Base-by-base conservation (phyloP, 192 early-diverging fungal species). In the Coemansia sp. region DNA sequence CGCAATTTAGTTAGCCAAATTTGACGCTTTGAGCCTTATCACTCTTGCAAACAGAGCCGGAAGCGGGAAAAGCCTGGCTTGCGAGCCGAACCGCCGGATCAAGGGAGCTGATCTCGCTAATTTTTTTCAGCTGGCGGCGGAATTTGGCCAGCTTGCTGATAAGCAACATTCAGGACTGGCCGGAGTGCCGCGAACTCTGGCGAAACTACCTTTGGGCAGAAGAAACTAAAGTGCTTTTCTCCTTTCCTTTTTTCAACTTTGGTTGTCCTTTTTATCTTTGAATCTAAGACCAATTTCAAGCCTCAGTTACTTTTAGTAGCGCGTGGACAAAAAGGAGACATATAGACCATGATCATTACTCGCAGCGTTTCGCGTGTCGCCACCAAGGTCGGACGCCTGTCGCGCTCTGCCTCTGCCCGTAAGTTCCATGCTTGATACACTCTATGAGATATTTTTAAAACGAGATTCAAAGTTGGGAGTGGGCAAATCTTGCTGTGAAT, bases 351-450 rank as follows among this genome's bases (percentile, higher is more conserved):
- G 74, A 71, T 77, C 55, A 54, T 77, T 56, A 64, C 69, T 47
- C 74, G 74, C 68, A 68, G 48, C 53, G 69, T 71, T 38, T 71
- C 69, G 66, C 74, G 74, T 52, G 68, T 71, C 25, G 66, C 69
- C 49, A 54, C 5, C 64, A 71, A 77, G 74, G 74, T 69, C 56
- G 63, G 58, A 55, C 68, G 74, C 57, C 52, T 77, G 52, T 54
- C 52, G 28, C 44, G 49, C 23, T 56, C 65, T 44, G 51, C 66
- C 66, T 64, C 69, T 52, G 62, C 64, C 51, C 23, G 74, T 77
- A 77, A 77, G 74, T 76, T 57, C 14, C 24, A 3, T 20, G 14
- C 3, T 15, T 36, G 24, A 26, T 44, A 9, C 52, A 15, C 46
- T 34, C 28, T 10, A 17, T 56, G 20, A 25, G 31, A 9, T 12